Base-by-base conservation (phyloP, 1,139 yeast species). In the Pichiaceae sp. region DNA sequence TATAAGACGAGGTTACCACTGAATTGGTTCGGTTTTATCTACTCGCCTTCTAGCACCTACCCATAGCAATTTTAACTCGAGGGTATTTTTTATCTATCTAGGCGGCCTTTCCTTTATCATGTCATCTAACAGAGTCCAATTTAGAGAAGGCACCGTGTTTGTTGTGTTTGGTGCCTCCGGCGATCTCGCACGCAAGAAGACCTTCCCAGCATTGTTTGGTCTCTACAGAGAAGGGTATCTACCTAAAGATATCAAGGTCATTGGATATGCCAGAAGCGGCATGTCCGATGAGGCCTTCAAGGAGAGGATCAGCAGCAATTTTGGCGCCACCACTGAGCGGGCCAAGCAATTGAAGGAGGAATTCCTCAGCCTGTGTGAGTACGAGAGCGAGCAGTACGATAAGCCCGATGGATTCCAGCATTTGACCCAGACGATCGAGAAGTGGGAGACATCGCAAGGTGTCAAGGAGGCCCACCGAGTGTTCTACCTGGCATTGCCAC, bases 131-230 rank as follows among this genome's bases (percentile, higher is more conserved):
- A 41, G 47, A 15, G 41, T 49, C 23, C 47, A 49, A 42, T 78
- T 78, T 56, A 76, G 73, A 46, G 72, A 78, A 50, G 65, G 81
- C 61, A 78, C 83, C 24, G 69, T 79, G 35, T 72, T 91, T 53
- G 85, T 82, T 30, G 95, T 91, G 24, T 83, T 89, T 51, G 97
- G 98, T 35, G 98, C 98, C 36, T 84, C 95, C 29, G 98, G 98
- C 36, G 97, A 91, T 59, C 70, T 91, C 48, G 97, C 98, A 38
- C 87, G 87, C 66, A 91, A 91, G 78, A 91, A 91, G 68, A 91
- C 97, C 3, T 79, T 77, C 62, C 89, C 89, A 8, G 87, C 89
- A 3, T 64, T 82, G 31, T 82, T 80, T 53, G 93, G 91, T 6
- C 66, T 73, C 38, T 80, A 50, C 62, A 73, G 94, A 50, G 89